Conservation (phyloP, 2,329 filamentous ascomycete genomes). For the Verticillium isaacii region DNA sequence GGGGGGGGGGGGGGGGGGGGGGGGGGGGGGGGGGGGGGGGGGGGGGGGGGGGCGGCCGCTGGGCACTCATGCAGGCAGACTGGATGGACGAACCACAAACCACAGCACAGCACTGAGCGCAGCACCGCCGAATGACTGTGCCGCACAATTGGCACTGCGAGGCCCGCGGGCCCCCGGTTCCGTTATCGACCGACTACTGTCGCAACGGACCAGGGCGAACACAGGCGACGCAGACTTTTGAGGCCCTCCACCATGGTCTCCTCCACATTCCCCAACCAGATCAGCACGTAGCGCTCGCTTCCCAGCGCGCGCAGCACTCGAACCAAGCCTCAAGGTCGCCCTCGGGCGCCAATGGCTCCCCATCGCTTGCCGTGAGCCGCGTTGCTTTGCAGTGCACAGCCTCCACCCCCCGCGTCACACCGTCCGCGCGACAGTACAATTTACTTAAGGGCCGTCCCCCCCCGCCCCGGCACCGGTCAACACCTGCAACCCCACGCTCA, state of each 20-base stretch:
- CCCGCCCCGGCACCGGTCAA: not conserved
- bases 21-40: not conserved
- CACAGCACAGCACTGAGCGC: not conserved
- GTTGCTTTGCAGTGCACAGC: not conserved
- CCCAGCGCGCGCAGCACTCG: not conserved
- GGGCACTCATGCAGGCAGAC: slow-evolving; percentile 13
- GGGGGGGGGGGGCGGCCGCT: slow-evolving; percentile 1
- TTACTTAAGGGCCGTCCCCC: slow-evolving; percentile 1
- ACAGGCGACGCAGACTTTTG: slow-evolving; percentile 5
- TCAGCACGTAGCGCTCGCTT: not conserved
- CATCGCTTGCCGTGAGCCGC: not conserved
- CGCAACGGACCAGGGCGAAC: not conserved
- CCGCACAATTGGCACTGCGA: slow-evolving; percentile 5
- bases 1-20: too few relatives aligned
- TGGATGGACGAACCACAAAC: not conserved
- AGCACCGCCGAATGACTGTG: not conserved
- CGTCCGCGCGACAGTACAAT: not conserved
- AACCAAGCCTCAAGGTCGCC: not conserved
- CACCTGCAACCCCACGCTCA: slow-evolving; percentile 10
- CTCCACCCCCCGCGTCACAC: not conserved
- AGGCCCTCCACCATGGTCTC: slow-evolving; percentile 8
- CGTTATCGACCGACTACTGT: not conserved
- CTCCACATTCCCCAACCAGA: not conserved
- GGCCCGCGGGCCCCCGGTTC: slow-evolving; percentile 1
- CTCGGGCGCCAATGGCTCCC: not conserved